A percentile compares a stretch with the other conserved stretches of the same genome.
Evolutionary conservation across 345 rosid species (phyloP).

Genomic region (Trapa bicornis): DNA sequence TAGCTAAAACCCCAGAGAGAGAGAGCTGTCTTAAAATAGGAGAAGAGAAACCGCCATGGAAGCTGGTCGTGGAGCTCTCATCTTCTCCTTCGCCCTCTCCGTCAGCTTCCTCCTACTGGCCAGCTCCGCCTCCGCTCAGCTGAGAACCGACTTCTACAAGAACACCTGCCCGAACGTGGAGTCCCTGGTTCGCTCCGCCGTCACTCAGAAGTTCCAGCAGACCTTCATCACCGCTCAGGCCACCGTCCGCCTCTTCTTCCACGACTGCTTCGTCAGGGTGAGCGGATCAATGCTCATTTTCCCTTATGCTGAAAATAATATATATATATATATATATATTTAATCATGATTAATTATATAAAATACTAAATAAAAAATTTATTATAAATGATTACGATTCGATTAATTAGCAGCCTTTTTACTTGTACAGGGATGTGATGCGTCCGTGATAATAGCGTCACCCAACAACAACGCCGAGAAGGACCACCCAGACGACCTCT

Average conservation of each 20-base stretch:
- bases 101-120: constrained; percentile 11
- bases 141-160: constrained; percentile 25
- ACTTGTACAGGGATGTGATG: constrained; percentile 50
- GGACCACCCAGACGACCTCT: constrained; percentile 45
- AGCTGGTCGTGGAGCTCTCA: neutral
- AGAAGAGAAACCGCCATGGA: constrained; percentile 1
- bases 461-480: constrained; percentile 30
- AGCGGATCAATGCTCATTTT: neutral
- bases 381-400: too few species aligned
- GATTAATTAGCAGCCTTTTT: neutral
- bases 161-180: constrained; percentile 49
- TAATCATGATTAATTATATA: too few species aligned
- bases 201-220: constrained; percentile 39
- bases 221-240: constrained; percentile 53
- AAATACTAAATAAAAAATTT: too few species aligned
- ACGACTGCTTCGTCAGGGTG: constrained; percentile 57
- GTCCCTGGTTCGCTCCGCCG: constrained; percentile 40
- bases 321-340: too few species aligned
- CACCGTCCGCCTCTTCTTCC: constrained; percentile 50
- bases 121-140: constrained; percentile 25
- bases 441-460: constrained; percentile 31
- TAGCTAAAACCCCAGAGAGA: neutral
- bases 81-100: neutral
- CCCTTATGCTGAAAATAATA: too few species aligned
- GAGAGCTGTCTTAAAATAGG: neutral